Conservation (phyloP, 176 grass and related monocot species). For the Eleusine indica region DNA sequence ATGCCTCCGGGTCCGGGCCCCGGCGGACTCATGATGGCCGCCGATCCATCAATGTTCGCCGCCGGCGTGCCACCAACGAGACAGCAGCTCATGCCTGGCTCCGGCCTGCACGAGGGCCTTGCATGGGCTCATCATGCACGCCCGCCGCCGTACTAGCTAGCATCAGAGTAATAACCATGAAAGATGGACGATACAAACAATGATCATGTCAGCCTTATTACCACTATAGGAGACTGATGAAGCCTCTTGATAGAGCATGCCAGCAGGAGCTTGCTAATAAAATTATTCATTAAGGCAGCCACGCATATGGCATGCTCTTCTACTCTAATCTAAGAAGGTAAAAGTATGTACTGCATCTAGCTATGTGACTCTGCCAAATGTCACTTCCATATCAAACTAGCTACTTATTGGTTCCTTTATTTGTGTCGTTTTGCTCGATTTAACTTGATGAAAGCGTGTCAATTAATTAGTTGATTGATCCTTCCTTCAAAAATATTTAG, state of each 20-base stretch:
- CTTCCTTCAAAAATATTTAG: not conserved
- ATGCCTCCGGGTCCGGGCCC: conserved; percentile 24
- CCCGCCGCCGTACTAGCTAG: conserved; percentile 44
- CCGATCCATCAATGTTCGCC: conserved; percentile 68
- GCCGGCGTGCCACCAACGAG: conserved; percentile 35
- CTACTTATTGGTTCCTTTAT: not conserved
- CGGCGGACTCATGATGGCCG: conserved; percentile 27
- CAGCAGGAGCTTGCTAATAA: not conserved
- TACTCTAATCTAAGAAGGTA: not conserved
- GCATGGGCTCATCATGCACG: conserved; percentile 73
- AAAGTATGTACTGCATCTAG: not conserved
- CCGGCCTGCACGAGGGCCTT: conserved; percentile 50
- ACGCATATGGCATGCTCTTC: not conserved
- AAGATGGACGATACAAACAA: not conserved
- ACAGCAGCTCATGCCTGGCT: conserved; percentile 32
- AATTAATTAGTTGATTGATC: not conserved
- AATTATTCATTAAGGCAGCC: not conserved
- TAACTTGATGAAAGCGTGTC: not conserved
- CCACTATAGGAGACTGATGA: not conserved
- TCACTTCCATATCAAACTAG: not conserved
- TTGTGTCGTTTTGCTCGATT: not conserved
- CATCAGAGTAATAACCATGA: not conserved
- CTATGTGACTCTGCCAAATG: not conserved
- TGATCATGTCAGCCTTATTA: not conserved
- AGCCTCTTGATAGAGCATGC: not conserved